Base-by-base conservation (phyloP, 805 yeast genomes). In the Ogataea zsoltii region DNA sequence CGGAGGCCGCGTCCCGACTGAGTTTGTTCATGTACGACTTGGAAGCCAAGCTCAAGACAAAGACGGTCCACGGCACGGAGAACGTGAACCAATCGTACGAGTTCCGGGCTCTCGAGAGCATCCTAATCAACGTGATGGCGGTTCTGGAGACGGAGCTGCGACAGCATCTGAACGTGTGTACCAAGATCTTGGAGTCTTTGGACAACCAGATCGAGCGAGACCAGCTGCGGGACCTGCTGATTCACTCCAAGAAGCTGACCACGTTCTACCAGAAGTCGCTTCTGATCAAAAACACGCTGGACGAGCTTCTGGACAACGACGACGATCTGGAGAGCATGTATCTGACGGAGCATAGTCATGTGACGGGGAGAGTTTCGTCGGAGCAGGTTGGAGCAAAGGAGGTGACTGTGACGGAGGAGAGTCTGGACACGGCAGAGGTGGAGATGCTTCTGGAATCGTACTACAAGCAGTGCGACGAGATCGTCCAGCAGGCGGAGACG, bases 381-480 rank as follows among this genome's bases (percentile, higher is more conserved):
- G 48, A 15, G 37, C 34, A 12, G n/a, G 30, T 12, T 6, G 25
- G 32, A 11, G 26, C 21, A 1, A 41, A 37, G 12, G 9, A 28
- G 25, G 43, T 38, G 35, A 44, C 42, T 15, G 34, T 39, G 10
- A 49, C 41, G 4, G 42, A 34, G 35, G 48, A 32, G 7, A 58
- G 55, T 25, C 38, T 55, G 26, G 60, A 66, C 49, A 64, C 70
- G 1, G 87, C 84, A 7, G 96, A 91, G 55, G 75, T 88, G 16
- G 97, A 91, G 64, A 85, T 90, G 83, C 71, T 91, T 40, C 63
- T 91, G 16, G 97, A 91, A 60, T 80, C 96, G 0, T 91, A 91
- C 66, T 90, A 88, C 65, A 85, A 86, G 48, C 97, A 90, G 56
- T 85, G 92, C 61, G 97, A 91, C 60, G 97, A 91, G 68, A 82